A percentile compares a stretch with the other conserved stretches of the same genome.
Conservation (phyloP, 345 rosid genomes). For the Melastoma malabathricum region DNA sequence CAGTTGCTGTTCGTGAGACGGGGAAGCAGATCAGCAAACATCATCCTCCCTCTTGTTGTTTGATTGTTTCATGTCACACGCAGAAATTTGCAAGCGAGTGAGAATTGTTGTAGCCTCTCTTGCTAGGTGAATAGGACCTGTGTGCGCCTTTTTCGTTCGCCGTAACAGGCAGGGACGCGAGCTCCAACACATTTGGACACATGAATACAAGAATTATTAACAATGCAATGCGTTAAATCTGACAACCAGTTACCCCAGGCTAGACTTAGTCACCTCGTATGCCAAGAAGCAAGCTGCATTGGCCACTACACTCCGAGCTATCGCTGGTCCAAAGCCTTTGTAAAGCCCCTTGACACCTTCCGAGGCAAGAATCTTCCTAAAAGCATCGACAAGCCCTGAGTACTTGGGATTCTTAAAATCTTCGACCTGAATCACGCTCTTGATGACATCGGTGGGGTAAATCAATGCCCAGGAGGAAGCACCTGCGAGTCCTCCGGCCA, state of each 20-base stretch:
- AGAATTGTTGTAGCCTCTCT: no score
- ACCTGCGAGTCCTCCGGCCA: conserved; percentile 92
- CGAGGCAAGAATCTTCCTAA: conserved; percentile 50
- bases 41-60: no score
- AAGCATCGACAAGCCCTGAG: conserved; percentile 60
- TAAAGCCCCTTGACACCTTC: conserved; percentile 91
- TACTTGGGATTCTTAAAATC: conserved; percentile 75
- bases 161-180: no score
- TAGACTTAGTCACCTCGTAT: conserved; percentile 69
- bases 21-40: no score
- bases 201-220: no score
- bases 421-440: conserved; percentile 91
- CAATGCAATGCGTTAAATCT: no score
- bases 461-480: conserved; percentile 72
- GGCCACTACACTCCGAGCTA: conserved; percentile 95
- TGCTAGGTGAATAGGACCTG: no score
- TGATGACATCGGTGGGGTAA: conserved; percentile 87
- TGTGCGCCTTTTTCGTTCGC: no score
- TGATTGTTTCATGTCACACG: no score
- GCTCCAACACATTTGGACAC: no score
- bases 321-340: conserved; percentile 92
- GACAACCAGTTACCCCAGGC: conserved; percentile 48
- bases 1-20: no score
- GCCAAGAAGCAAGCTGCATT: conserved; percentile 98
- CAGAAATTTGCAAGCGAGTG: no score